Conservation (phyloP, 2,329 filamentous ascomycete genomes). For the Aspergillus persii region DNA sequence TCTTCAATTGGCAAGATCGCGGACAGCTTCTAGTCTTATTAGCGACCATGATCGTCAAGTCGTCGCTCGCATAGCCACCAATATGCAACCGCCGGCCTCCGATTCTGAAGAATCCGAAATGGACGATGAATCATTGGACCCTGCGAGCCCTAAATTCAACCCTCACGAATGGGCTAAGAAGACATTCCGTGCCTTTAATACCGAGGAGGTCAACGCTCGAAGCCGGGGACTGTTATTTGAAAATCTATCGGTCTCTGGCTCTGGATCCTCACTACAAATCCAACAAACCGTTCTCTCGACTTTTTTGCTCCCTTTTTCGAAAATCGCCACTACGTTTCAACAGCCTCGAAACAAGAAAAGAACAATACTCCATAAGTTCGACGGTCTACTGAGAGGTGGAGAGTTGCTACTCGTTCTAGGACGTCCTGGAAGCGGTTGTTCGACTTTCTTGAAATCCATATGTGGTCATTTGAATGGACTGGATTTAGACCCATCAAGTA, state of each 20-base stretch:
- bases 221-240: not conserved
- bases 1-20: not conserved
- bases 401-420: conserved; percentile 55
- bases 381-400: conserved; percentile 56
- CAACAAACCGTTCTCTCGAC: not conserved
- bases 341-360: not conserved
- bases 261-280: not conserved
- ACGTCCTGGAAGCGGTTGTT: conserved; percentile 52
- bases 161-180: not conserved
- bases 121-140: not conserved
- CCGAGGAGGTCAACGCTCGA: not conserved
- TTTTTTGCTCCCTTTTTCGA: not conserved
- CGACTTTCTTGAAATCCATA: conserved; percentile 81
- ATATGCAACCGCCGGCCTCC: not conserved
- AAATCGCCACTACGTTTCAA: not conserved
- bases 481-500: not conserved
- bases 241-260: not conserved
- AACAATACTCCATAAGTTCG: conserved; percentile 57
- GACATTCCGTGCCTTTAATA: not conserved
- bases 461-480: conserved; percentile 73
- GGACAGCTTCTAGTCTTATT: not conserved
- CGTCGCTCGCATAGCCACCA: not conserved
- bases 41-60: not conserved
- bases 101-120: not conserved
- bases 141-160: not conserved